A percentile compares a stretch with the other conserved stretches of the same genome.
These are phyloP conservation scores for Wickerhamiella shivajii DNA, from an alignment of 805 yeast genomes.

Conservation along the genomic window DNA sequence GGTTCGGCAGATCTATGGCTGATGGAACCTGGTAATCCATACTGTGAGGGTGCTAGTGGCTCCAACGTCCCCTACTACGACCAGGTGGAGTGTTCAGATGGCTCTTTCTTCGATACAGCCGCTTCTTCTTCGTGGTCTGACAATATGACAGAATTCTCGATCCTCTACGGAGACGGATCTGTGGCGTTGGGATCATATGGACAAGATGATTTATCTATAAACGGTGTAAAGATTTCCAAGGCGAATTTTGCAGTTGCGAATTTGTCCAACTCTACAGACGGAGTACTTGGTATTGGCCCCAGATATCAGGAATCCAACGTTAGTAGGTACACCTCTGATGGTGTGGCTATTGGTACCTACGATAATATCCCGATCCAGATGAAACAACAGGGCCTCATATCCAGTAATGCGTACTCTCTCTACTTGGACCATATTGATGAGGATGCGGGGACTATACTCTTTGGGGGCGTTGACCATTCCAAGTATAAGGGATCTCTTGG, in stretches of 20 bases:
- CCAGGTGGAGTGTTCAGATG: conserved; percentile 13
- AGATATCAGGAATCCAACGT: conserved; percentile 39
- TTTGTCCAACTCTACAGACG: conserved; percentile 43
- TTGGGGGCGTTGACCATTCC: conserved; percentile 42
- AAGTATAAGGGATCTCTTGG: conserved; percentile 30
- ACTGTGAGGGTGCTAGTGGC: conserved; percentile 14
- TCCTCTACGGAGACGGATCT: conserved; percentile 35
- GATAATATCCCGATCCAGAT: conserved; percentile 52
- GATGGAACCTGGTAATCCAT: conserved; percentile 29
- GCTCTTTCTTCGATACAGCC: conserved; percentile 15
- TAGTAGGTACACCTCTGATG: conserved; percentile 11
- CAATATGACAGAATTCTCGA: conserved; percentile 19
- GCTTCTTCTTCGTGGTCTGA: conserved; percentile 9
- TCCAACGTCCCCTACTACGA: neutral
- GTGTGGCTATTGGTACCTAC: conserved; percentile 27
- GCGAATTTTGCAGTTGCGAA: conserved; percentile 69
- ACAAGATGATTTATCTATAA: conserved; percentile 43
- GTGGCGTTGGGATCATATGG: conserved; percentile 45
- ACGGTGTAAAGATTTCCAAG: conserved; percentile 34
- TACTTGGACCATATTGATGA: conserved; percentile 34
- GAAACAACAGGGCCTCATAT: conserved; percentile 43
- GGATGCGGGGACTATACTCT: conserved; percentile 36
- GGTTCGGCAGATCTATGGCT: conserved; percentile 70
- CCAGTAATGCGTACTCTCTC: conserved; percentile 48
- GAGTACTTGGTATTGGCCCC: conserved; percentile 32